These are phyloP conservation scores for Phialocephala subalpina DNA, from an alignment of 2,329 filamentous ascomycete species.

Conservation along the genomic window DNA sequence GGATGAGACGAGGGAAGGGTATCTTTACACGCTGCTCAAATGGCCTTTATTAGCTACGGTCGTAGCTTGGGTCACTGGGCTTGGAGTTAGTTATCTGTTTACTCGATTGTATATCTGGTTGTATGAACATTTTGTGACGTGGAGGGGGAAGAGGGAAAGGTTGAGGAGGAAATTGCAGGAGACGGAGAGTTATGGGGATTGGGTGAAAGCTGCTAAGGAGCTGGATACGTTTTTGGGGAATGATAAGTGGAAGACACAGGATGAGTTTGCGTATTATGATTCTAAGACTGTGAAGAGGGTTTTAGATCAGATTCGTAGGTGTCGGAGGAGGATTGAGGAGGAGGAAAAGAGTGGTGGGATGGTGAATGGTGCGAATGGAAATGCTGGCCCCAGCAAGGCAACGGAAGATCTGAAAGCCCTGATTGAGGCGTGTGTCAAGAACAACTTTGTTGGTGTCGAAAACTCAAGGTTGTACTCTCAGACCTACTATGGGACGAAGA, in stretches of 20 bases:
- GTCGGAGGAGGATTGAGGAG: constrained; percentile 59
- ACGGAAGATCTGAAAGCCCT: constrained; percentile 80
- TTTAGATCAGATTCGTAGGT: constrained; percentile 75
- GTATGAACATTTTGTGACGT: constrained; percentile 91
- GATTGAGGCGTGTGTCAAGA: constrained; percentile 92
- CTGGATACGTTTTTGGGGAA: constrained; percentile 85
- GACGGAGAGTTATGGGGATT: constrained; percentile 81
- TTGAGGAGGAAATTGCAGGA: constrained; percentile 75
- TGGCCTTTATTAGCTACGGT: constrained; percentile 89
- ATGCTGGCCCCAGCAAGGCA: constrained; percentile 54
- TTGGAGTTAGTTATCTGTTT: constrained; percentile 78
- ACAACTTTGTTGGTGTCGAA: constrained; percentile 95
- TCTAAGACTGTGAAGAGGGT: constrained; percentile 82
- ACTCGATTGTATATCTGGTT: constrained; percentile 89
- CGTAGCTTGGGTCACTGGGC: constrained; percentile 78
- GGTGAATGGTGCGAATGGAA: constrained; percentile 50
- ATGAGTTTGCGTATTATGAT: constrained; percentile 87
- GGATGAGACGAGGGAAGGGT: constrained; percentile 94
- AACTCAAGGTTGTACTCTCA: constrained; percentile 95
- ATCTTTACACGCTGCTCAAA: constrained; percentile 87
- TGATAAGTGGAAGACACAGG: constrained; percentile 79
- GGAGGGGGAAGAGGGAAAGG: constrained; percentile 80
- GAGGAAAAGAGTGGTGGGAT: constrained; percentile 55
- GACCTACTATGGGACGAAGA: constrained; percentile 97
- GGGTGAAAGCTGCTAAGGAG: constrained; percentile 80